These are phyloP conservation scores for Myxozyma sirexii DNA, from an alignment of 805 yeast genomes.

Conservation along the genomic window DNA sequence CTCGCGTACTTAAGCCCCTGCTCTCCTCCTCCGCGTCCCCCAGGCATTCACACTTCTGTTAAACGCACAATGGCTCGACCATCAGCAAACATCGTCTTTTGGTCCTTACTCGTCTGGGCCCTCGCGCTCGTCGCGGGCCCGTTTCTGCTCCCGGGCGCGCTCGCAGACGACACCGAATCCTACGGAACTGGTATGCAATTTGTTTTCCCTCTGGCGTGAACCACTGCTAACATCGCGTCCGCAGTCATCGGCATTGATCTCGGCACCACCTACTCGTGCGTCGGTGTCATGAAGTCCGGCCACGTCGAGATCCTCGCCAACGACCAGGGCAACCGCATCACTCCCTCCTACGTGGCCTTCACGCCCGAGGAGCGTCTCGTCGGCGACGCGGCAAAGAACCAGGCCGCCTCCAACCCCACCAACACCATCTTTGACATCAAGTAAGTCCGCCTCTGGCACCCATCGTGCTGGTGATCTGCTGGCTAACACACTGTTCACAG, in stretches of 20 bases:
- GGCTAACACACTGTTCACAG: conserved; percentile 56
- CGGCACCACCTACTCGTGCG: conserved; percentile 98
- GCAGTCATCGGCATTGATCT: conserved; percentile 87
- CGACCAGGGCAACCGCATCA: conserved; percentile 98
- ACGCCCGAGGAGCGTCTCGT: conserved; percentile 92
- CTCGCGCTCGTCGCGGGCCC: conserved; percentile 44
- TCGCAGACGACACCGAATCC: conserved; percentile 44
- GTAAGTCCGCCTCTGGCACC: conserved; percentile 27
- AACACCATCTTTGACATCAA: conserved; percentile 91
- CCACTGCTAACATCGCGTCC: too few relatives aligned
- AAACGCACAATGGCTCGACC: conserved; percentile 23
- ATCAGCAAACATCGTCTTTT: conserved; percentile 35
- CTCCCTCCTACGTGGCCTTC: conserved; percentile 96
- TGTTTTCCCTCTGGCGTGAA: too few relatives aligned
- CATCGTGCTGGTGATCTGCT: conserved; percentile 38
- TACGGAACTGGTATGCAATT: conserved; percentile 44
- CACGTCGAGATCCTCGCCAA: conserved; percentile 95
- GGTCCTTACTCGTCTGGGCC: conserved; percentile 44
- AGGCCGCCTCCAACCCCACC: conserved; percentile 92
- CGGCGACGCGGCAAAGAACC: conserved; percentile 98
- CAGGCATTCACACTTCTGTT: not conserved
- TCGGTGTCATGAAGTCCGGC: conserved; percentile 81
- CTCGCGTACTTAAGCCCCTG: conserved; percentile 9
- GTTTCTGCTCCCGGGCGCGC: conserved; percentile 39
- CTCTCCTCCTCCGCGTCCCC: too few relatives aligned